Evolutionary conservation across 2,329 filamentous ascomycete genomes (phyloP).

Genomic region (Fusarium odoratissimum): DNA sequence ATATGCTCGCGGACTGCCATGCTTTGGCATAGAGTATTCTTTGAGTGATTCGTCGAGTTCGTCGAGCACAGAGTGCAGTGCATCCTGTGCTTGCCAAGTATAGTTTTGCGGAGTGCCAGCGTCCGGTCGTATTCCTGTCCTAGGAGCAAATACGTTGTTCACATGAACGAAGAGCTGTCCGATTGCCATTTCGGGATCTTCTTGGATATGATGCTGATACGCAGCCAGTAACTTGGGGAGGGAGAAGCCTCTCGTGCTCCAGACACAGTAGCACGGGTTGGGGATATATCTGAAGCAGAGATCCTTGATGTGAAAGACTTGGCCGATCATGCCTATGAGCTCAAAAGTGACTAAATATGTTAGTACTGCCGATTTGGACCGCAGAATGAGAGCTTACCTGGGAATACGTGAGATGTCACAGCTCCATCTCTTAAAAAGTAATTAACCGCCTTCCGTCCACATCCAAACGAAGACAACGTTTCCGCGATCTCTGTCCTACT

Average conservation of each 20-base stretch:
- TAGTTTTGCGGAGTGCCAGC: background rate
- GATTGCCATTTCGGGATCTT: background rate
- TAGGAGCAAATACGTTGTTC: background rate
- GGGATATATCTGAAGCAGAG: constrained; percentile 26
- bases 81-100: constrained; percentile 8
- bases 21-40: no score
- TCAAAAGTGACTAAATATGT: constrained; percentile 6
- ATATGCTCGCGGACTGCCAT: no score
- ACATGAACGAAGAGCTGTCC: background rate
- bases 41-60: background rate
- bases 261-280: constrained; percentile 19
- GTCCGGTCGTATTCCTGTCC: background rate
- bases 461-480: background rate
- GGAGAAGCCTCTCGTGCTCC: background rate
- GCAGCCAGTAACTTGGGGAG: background rate
- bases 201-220: background rate
- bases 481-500: constrained; percentile 8
- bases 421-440: constrained; percentile 11
- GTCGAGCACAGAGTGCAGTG: constrained; percentile 2
- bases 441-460: constrained; percentile 12
- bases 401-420: constrained; percentile 9
- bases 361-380: fast-evolving
- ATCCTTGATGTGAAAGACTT: constrained; percentile 21
- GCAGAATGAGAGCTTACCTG: background rate
- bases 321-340: constrained; percentile 15